Evolutionary conservation across 441 rosid genomes (phyloP), one percentile per base, ranked within the genome.

Genomic region (Adansonia grandidieri): DNA sequence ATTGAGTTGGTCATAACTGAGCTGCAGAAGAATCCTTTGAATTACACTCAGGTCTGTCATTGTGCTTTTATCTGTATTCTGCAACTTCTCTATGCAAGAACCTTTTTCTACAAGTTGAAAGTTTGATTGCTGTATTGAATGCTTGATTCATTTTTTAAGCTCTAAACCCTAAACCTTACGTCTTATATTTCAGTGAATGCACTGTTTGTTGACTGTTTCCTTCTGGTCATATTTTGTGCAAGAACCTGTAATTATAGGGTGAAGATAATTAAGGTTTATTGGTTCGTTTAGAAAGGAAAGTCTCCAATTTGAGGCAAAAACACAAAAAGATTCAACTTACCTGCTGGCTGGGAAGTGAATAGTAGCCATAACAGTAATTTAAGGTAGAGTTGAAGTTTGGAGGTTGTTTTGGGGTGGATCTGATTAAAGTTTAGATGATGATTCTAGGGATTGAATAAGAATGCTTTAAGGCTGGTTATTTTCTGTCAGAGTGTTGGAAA

Each of bases 1-100:
- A 91, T 94, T 73, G 83, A 75, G 78, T 77, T 96, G 75, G 54
- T 67, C 74, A 80, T 96, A 57, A 84, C 97, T 54, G 99, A 96
- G 86, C 80, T 94, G 85, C 92, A 90, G 81, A 96, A 86, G 88
- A 91, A 89, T 74, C 99, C 99, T 82, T 89, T 96, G 80, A 96
- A 90, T 79, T 92, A 92, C 79, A 93, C 96, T 53, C 98, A 96
- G 97, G 98, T 93, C 63, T n/a, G 72, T 48, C 10, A 71, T 71
- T 62, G 28, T 61, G 51, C 58, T 48, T 72, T 73, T 72, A 19
- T 44, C 44, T 75, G n/a, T 6, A 61, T 24, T 61, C n/a, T 3
- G 9, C 53, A 17, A 17, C 24, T 66, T 40, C 63, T 28, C 71
- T 13, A 4, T 61, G 19, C 22, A 45, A 44, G 58, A 51, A 9